These are phyloP conservation scores for Tolypocladium pustulatum DNA, from an alignment of 2,329 filamentous ascomycete species.

Conservation along the genomic window DNA sequence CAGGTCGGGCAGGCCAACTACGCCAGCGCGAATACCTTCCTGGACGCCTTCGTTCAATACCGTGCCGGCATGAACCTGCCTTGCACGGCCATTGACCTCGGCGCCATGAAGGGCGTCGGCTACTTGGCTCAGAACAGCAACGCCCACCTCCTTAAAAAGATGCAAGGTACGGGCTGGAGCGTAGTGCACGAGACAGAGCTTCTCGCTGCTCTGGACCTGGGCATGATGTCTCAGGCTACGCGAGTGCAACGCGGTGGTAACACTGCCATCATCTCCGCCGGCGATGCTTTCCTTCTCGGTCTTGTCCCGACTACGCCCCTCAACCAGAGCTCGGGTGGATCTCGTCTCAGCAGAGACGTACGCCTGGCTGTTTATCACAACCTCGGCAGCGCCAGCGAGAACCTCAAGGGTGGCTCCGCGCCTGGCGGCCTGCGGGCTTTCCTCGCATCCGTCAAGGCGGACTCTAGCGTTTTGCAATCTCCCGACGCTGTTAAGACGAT, in stretches of 20 bases:
- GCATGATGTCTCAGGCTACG: neutral
- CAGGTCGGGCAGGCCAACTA: conserved; percentile 30
- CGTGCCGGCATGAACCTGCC: conserved; percentile 10
- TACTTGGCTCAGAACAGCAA: conserved; percentile 11
- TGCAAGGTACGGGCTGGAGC: neutral
- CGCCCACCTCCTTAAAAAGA: neutral
- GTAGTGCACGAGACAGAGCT: neutral
- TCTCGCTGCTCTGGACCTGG: neutral
- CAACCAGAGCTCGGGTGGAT: neutral
- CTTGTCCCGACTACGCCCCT: conserved; percentile 4
- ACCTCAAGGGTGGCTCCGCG: neutral
- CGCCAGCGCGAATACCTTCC: conserved; percentile 26
- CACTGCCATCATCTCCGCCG: too few relatives aligned
- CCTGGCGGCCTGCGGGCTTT: too few relatives aligned
- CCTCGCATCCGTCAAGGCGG: too few relatives aligned
- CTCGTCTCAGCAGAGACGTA: conserved; percentile 10
- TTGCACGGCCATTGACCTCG: conserved; percentile 22
- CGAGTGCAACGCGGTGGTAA: neutral
- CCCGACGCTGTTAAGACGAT: too few relatives aligned
- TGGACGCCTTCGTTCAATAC: conserved; percentile 24
- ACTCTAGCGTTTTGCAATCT: too few relatives aligned
- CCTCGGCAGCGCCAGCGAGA: neutral
- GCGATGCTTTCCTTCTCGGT: conserved; percentile 7
- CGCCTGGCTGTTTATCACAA: conserved; percentile 11
- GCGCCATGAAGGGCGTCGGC: conserved; percentile 23